phyloP scores from a whole-genome alignment of 2,329 filamentous ascomycete genomes.

The Alternaria longipes region DNA sequence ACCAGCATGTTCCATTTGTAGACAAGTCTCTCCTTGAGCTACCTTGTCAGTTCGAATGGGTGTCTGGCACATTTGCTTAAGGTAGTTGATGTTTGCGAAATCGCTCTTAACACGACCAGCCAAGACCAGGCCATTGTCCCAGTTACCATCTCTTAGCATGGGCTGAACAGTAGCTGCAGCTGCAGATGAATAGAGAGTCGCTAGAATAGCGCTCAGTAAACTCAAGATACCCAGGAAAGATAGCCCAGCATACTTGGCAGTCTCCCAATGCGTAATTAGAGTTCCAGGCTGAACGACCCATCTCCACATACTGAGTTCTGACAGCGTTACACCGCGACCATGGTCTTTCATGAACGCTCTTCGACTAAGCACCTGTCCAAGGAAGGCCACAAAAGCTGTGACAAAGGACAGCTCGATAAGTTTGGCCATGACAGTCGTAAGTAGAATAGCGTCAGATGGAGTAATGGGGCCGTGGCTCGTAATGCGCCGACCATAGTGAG shows the following conservation, averaged over 20 bases:
- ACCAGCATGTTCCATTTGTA: slow-evolving; percentile 74
- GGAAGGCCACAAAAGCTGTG: slow-evolving; percentile 76
- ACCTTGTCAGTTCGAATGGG: slow-evolving; percentile 63
- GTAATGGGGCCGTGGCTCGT: slow-evolving; percentile 61
- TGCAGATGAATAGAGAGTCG: slow-evolving; percentile 79
- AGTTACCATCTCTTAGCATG: slow-evolving; percentile 68
- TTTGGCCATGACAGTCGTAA: slow-evolving; percentile 77
- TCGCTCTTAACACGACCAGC: slow-evolving; percentile 66
- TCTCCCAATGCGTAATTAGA: slow-evolving; percentile 74
- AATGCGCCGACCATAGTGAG: slow-evolving; percentile 69
- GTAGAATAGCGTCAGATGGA: slow-evolving; percentile 70
- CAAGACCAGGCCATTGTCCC: slow-evolving; percentile 59
- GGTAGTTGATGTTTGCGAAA: slow-evolving; percentile 70
- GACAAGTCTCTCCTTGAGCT: slow-evolving; percentile 64
- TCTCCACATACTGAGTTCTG: slow-evolving; percentile 79
- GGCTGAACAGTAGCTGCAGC: slow-evolving; percentile 76
- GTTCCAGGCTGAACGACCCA: slow-evolving; percentile 69
- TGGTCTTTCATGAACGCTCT: slow-evolving; percentile 67
- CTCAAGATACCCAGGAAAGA: slow-evolving; percentile 72
- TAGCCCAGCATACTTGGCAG: slow-evolving; percentile 69
- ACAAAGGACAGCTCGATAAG: slow-evolving; percentile 81
- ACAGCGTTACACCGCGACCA: slow-evolving; percentile 73
- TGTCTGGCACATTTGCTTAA: slow-evolving; percentile 66
- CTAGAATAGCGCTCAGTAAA: slow-evolving; percentile 70
- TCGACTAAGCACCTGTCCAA: slow-evolving; percentile 78